Base-by-base conservation (phyloP, 106 monocot genomes). In the Dendrobium catenatum region DNA sequence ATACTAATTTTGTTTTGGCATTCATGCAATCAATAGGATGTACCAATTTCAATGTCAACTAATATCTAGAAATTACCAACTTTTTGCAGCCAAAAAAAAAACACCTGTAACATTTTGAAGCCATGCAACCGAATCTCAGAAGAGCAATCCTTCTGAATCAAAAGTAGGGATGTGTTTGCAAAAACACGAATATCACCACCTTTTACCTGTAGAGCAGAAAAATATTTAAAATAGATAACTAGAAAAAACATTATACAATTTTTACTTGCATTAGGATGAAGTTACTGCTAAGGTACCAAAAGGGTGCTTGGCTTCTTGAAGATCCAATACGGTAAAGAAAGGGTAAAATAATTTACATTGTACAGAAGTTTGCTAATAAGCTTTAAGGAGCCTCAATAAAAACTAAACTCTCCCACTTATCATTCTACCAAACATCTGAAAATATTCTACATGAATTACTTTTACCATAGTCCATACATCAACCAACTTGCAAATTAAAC, bases 121-220 rank as follows among this genome's bases (percentile, higher is more conserved):
- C 95, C 98, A 80, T 98, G 93, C 81, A 98, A 44, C 79, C 98
- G 92, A 79, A 98, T 89, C 85, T 95, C 95, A 70, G 91, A 91
- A 37, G 95, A 86, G 85, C 86, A 87, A 58, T 95, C 91, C 83
- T 86, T 98, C 22, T 83, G 88, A 18, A 95, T 81, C 86, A 98
- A 87, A 77, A 87, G 80, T 64, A 98, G 85, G 9, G 95, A 92
- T 81, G 93, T 86, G 72, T 81, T 94, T 33, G 88, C 93, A 79
- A 95, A 80, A 84, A 84, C 79, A 67, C 83, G 88, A 67, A 95
- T 77, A 82, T 98, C 98, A 76, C 98, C 95, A 54, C 33, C 85
- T 83, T 95, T 98, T 54, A 94, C 83, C 98, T 98, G 80, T 79
- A 87, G 29, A 70, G 42, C 26, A 66, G 22, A 79, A 54, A 77